Conservation (phyloP, 2,329 filamentous ascomycete species). For the Dothistroma pini region DNA sequence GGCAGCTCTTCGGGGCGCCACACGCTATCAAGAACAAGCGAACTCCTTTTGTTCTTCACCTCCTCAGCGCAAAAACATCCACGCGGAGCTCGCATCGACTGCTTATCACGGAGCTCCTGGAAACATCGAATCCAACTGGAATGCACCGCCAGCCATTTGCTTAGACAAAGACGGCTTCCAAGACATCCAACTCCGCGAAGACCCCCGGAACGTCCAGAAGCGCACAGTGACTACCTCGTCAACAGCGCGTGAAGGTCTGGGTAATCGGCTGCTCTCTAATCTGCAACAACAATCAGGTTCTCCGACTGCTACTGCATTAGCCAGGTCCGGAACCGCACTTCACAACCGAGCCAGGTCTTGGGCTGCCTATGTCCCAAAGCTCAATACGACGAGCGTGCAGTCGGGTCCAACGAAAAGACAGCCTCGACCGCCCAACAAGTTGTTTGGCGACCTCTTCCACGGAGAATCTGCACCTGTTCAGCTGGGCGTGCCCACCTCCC, state of each 20-base stretch:
- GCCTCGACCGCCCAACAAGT: slow-evolving; percentile 9
- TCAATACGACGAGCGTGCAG: slow-evolving; percentile 20
- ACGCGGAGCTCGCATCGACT: slow-evolving; percentile 1
- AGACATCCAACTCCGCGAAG: slow-evolving; percentile 13
- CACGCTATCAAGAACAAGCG: neutral
- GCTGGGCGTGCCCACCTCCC: slow-evolving; percentile 30
- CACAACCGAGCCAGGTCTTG: slow-evolving; percentile 33
- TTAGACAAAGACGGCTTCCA: slow-evolving; percentile 17
- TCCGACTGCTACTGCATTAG: slow-evolving; percentile 30
- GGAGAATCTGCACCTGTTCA: slow-evolving; percentile 35
- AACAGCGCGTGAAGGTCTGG: slow-evolving; percentile 24
- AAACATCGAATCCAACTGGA: slow-evolving; percentile 7
- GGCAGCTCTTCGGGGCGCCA: slow-evolving; percentile 3
- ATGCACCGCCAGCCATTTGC: slow-evolving; percentile 5
- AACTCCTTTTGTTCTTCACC: slow-evolving; percentile 2
- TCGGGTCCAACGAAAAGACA: neutral
- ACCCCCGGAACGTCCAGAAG: neutral
- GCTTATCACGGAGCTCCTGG: slow-evolving; percentile 11
- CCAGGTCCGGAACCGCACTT: slow-evolving; percentile 28
- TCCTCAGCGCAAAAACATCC: neutral
- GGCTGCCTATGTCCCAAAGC: slow-evolving; percentile 29
- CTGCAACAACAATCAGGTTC: slow-evolving; percentile 24
- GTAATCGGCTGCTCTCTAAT: slow-evolving; percentile 27
- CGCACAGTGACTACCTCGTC: slow-evolving; percentile 10
- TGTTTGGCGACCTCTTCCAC: slow-evolving; percentile 34